Conservation (phyloP, 208 protist genomes). For the Angomonas deanei region DNA sequence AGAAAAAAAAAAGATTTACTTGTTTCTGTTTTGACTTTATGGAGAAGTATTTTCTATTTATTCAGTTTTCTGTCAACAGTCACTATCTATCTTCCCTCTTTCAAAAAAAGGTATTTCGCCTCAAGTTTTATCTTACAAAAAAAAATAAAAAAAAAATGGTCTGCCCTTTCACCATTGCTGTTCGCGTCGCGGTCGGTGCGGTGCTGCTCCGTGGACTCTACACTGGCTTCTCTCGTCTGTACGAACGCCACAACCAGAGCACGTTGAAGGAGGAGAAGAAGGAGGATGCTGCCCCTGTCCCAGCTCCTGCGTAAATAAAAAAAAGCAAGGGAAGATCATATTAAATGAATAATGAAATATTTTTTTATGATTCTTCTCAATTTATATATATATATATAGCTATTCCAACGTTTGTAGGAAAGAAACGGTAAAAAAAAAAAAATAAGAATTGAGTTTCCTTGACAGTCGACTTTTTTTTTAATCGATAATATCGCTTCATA, state of each 20-base stretch:
- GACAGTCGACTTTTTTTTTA: too few relatives aligned
- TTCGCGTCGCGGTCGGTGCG: constrained; percentile 24
- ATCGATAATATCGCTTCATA: too few relatives aligned
- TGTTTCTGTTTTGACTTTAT: neutral
- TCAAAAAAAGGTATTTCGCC: too few relatives aligned
- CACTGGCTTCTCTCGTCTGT: constrained; percentile 16
- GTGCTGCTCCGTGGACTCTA: constrained; percentile 26
- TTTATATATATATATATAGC: constrained; percentile 5
- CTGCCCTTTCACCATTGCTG: constrained; percentile 35
- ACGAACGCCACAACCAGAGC: neutral
- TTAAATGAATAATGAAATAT: neutral
- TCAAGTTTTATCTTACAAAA: too few relatives aligned
- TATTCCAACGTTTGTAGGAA: too few relatives aligned
- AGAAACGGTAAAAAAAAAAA: too few relatives aligned
- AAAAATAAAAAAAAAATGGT: constrained; percentile 11
- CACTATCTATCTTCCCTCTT: neutral
- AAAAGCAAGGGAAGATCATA: neutral
- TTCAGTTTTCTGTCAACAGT: neutral
- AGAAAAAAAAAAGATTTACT: constrained; percentile 3
- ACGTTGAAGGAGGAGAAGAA: neutral
- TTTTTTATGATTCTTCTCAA: constrained; percentile 5
- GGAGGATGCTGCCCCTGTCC: neutral
- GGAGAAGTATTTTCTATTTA: neutral
- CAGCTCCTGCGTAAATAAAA: neutral
- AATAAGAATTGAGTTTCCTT: too few relatives aligned